phyloP scores from a whole-genome alignment of 2,329 filamentous ascomycete species.

The Myriosclerotinia scirpicola region DNA sequence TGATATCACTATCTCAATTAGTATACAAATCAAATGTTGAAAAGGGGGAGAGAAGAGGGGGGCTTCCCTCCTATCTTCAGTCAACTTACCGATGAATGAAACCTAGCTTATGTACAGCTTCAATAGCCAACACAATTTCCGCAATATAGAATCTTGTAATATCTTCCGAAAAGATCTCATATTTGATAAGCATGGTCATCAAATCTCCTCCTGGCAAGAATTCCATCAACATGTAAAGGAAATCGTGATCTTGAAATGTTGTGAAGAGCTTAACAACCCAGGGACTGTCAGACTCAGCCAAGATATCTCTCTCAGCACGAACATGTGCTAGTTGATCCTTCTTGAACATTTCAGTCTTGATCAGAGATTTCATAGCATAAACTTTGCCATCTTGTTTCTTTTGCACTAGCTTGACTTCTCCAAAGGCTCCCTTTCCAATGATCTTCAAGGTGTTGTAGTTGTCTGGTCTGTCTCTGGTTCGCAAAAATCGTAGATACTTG shows the following conservation, averaged over 20 bases:
- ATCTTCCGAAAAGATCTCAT: slow-evolving; percentile 98
- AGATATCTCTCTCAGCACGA: slow-evolving; percentile 93
- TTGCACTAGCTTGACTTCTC: slow-evolving; percentile 96
- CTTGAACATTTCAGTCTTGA: slow-evolving; percentile 99
- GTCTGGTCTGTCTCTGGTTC: slow-evolving; percentile 87
- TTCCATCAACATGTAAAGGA: slow-evolving; percentile 99
- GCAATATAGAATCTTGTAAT: slow-evolving; percentile 99
- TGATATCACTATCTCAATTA: slow-evolving; percentile 74
- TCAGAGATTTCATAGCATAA: slow-evolving; percentile 95
- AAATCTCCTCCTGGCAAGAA: slow-evolving; percentile 96
- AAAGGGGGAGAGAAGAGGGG: not conserved
- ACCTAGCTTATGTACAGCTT: slow-evolving; percentile 95
- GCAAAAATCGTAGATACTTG: slow-evolving; percentile 88
- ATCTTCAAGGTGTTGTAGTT: slow-evolving; percentile 98
- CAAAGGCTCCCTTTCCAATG: slow-evolving; percentile 98
- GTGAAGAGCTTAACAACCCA: slow-evolving; percentile 99
- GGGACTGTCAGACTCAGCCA: slow-evolving; percentile 98
- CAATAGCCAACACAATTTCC: slow-evolving; percentile 96
- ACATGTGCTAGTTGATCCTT: slow-evolving; percentile 98
- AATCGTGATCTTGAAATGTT: slow-evolving; percentile 94
- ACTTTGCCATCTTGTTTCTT: slow-evolving; percentile 96
- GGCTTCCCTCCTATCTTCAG: slow-evolving; percentile 6
- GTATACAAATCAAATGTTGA: not conserved
- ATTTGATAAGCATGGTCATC: slow-evolving; percentile 99
- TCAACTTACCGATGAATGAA: slow-evolving; percentile 89